Conservation (phyloP, 345 rosid genomes). For the Salix dunnii region DNA sequence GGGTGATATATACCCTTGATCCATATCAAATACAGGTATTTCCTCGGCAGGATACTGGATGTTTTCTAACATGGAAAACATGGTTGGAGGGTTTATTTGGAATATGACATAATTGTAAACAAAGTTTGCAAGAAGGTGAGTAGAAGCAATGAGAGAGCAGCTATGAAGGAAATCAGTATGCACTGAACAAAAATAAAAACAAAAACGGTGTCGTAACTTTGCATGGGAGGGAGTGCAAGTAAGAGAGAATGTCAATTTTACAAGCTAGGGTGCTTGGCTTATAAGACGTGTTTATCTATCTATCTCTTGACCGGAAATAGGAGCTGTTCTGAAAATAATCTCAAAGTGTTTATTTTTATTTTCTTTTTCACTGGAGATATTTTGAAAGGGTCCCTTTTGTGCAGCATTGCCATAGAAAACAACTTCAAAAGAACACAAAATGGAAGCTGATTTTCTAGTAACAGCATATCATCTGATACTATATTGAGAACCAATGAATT, state of each 20-base stretch:
- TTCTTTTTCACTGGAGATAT: too few relatives aligned
- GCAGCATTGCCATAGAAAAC: not conserved
- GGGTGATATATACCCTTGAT: not conserved
- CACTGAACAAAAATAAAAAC: not conserved
- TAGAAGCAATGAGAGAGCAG: constrained; percentile 8
- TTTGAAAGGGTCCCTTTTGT: too few relatives aligned
- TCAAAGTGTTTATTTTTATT: too few relatives aligned
- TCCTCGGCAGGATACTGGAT: not conserved
- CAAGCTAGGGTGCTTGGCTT: too few relatives aligned
- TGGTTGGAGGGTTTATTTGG: not conserved
- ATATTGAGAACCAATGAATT: not conserved
- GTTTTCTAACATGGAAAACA: not conserved
- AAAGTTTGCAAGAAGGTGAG: not conserved
- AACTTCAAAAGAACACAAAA: constrained; percentile 12
- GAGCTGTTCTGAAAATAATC: too few relatives aligned
- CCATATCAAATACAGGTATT: not conserved
- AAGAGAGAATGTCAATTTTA: too few relatives aligned
- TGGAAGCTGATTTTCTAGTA: constrained; percentile 18
- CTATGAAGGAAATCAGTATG: constrained; percentile 18
- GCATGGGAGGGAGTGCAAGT: too few relatives aligned
- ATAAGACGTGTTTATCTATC: too few relatives aligned
- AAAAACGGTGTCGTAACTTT: too few relatives aligned
- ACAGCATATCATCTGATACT: not conserved
- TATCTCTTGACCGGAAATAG: too few relatives aligned
- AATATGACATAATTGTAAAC: not conserved